Evolutionary conservation across 2,329 filamentous ascomycete genomes (phyloP).

Genomic region (Conoideocrella luteorostrata): DNA sequence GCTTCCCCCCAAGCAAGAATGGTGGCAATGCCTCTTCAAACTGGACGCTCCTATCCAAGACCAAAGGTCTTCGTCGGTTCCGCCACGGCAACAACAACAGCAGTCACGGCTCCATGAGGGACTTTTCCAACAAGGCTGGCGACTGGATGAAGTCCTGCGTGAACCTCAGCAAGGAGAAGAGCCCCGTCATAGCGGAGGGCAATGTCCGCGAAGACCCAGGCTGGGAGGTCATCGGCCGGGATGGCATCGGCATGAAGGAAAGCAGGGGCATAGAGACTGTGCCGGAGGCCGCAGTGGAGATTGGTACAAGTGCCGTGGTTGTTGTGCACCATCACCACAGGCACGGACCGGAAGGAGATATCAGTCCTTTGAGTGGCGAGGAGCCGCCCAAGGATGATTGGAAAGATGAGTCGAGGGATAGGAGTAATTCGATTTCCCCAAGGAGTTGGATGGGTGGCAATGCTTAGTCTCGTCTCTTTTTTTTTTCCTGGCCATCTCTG

Average conservation of each 20-base stretch:
- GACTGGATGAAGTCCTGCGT: constrained; percentile 22
- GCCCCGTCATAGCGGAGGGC: constrained; percentile 3
- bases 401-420: neutral
- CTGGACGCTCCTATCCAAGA: constrained; percentile 7
- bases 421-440: constrained; percentile 1
- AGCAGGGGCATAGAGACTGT: constrained; percentile 5
- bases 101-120: constrained; percentile 15
- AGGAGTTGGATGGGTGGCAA: neutral
- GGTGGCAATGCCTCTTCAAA: constrained; percentile 3
- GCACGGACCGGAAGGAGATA: constrained; percentile 2
- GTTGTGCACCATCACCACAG: neutral
- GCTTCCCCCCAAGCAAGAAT: neutral
- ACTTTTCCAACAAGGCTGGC: constrained; percentile 18
- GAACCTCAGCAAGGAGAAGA: constrained; percentile 11
- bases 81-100: constrained; percentile 2
- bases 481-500: neutral
- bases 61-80: constrained; percentile 9
- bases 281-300: constrained; percentile 8
- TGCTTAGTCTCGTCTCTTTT: neutral
- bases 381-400: neutral
- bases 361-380: constrained; percentile 6
- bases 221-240: neutral
- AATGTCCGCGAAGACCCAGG: neutral
- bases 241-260: constrained; percentile 1
- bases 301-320: constrained; percentile 6